Percentiles rank a stretch among this genome's conserved stretches.
Evolutionary conservation across 805 yeast species (phyloP).

Genomic region (Candida montana): DNA sequence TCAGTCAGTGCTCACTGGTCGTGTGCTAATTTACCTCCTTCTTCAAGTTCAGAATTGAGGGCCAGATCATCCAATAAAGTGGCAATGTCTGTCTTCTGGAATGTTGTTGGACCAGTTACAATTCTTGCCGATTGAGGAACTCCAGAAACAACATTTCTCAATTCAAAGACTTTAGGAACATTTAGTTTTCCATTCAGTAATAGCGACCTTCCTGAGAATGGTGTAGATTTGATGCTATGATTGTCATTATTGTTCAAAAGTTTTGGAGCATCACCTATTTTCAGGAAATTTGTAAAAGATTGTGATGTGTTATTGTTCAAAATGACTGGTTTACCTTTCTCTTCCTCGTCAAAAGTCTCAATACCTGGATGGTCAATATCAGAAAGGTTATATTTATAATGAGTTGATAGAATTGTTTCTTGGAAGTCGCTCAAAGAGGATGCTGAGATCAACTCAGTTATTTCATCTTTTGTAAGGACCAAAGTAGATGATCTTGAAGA

Average conservation of each 20-base stretch:
- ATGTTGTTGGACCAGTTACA: constrained; percentile 3
- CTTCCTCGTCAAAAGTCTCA: constrained; percentile 4
- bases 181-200: constrained; percentile 18
- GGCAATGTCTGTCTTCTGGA: constrained; percentile 18
- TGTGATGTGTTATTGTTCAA: constrained; percentile 13
- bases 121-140: constrained; percentile 3
- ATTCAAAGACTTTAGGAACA: constrained; percentile 23
- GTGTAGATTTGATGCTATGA: constrained; percentile 23
- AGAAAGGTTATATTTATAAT: constrained; percentile 17
- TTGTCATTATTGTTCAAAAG: constrained; percentile 9
- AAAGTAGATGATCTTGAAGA: constrained; percentile 1
- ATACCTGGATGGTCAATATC: not conserved
- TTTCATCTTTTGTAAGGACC: constrained; percentile 8
- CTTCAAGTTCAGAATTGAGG: constrained; percentile 17
- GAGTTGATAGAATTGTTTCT: constrained; percentile 18
- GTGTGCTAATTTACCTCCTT: constrained; percentile 14
- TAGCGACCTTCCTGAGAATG: constrained; percentile 23
- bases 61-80: constrained; percentile 21
- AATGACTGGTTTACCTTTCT: constrained; percentile 8
- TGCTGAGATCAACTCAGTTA: constrained; percentile 6
- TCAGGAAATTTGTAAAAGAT: constrained; percentile 17
- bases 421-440: constrained; percentile 9
- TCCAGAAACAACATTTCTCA: constrained; percentile 23
- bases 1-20: not conserved
- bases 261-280: constrained; percentile 8